Evolutionary conservation across 225 moss, liverwort and hornwort genomes (phyloP).

Genomic region (Rhytidiadelphus loreus): DNA sequence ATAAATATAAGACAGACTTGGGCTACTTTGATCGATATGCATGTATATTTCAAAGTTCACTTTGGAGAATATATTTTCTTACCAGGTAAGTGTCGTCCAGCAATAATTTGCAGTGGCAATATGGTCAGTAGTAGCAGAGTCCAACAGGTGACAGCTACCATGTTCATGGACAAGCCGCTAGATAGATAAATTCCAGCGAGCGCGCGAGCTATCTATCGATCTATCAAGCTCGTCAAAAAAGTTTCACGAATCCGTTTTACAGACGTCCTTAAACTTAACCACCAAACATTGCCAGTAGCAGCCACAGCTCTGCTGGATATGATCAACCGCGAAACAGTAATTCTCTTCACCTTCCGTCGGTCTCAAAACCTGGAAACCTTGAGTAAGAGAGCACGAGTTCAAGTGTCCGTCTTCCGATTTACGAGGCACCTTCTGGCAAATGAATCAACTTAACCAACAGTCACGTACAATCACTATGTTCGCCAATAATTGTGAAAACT

Average conservation of each 20-base stretch:
- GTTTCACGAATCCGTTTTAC: background rate
- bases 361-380: background rate
- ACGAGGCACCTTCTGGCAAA: background rate
- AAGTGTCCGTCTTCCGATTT: background rate
- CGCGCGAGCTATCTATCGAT: background rate
- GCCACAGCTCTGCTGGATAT: background rate
- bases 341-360: background rate
- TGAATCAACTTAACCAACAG: background rate
- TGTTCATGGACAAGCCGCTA: background rate
- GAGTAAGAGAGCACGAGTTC: background rate
- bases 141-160: constrained; percentile 19
- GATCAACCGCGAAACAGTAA: background rate
- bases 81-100: constrained; percentile 24
- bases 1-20: background rate
- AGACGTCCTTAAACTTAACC: background rate
- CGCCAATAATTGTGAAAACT: background rate
- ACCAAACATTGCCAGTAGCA: background rate
- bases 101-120: constrained; percentile 6
- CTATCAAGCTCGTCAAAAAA: background rate
- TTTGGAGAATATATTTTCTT: background rate
- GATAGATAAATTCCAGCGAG: background rate
- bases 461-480: background rate
- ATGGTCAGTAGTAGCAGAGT: constrained; percentile 19
- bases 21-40: no score
- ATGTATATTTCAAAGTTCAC: no score